Base-by-base conservation (phyloP, 495 filamentous ascomycete species). In the Entonaema liquescens region DNA sequence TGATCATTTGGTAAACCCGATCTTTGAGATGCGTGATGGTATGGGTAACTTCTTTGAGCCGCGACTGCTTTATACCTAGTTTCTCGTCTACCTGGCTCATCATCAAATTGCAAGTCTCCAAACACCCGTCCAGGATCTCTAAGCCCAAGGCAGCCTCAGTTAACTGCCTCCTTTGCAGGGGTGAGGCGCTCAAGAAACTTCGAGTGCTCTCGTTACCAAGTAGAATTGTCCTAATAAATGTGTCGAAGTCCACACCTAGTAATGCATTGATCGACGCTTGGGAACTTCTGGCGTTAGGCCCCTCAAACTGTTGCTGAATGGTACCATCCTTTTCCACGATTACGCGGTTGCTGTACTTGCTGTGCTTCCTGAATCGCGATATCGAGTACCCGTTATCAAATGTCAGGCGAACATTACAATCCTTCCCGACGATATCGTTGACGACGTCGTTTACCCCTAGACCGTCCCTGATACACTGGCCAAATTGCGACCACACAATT, bases 401-500 rank as follows among this genome's bases (percentile, higher is more conserved):
- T 28, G 76, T 69, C 11, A 78, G 64, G 33, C 67, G 52, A 31
- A 78, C 76, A 28, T 62, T 62, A 40, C 73, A 79, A 36, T 73
- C 59, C 62, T 59, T 74, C 28, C 67, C 57, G n/a, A 67, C 59
- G 35, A 64, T 53, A 50, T 79, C 78, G 38, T 79, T 79, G 64
- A 79, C 73, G 25, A 77, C 77, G 29, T 78, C 77, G 4, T 71
- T 67, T 7, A 70, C 75, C 12, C 52, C 59, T 9, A 78, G 57
- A 1, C 76, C 74, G 26, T 62, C 71, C 11, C 78, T 73, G 38
- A 79, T 66, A 17, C 75, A 77, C 19, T 59, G 65, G 7, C 78
- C 78, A 29, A 79, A 79, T 29, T 79, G 78, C 36, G 75, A 79
- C 78, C 77, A 79, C 2, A 74, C 73, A 17, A 78, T 70, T n/a